phyloP scores from a whole-genome alignment of 2,329 filamentous ascomycete genomes.

The Plenodomus biglobosus region DNA sequence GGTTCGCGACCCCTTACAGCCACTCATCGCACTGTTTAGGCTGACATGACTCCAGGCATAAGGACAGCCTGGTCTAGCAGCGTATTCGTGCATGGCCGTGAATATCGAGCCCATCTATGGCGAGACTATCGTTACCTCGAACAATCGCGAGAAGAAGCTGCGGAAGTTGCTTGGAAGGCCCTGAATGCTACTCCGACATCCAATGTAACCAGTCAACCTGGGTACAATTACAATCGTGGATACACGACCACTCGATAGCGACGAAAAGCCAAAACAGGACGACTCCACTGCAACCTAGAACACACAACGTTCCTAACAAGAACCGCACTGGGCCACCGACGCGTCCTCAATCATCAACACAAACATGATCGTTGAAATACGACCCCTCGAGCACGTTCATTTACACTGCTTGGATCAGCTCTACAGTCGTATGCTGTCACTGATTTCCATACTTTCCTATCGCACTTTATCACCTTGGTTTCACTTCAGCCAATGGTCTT shows the following conservation, averaged over 20 bases:
- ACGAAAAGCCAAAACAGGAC: not conserved
- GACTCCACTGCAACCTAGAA: not conserved
- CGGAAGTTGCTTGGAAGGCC: conserved; percentile 39
- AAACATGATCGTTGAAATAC: not conserved
- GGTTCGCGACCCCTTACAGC: conserved; percentile 22
- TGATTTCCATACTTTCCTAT: not conserved
- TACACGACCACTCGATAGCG: conserved; percentile 26
- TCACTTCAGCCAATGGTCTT: not conserved
- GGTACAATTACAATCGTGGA: conserved; percentile 19
- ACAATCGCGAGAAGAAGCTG: conserved; percentile 42
- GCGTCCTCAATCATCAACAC: not conserved
- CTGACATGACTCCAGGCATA: conserved; percentile 31
- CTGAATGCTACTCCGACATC: conserved; percentile 20
- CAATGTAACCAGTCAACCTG: conserved; percentile 13
- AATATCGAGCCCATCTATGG: conserved; percentile 40
- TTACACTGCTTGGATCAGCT: not conserved
- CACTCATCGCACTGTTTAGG: not conserved
- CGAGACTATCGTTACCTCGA: conserved; percentile 42
- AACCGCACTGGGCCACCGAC: not conserved
- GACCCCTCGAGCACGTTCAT: not conserved
- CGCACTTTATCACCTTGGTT: not conserved
- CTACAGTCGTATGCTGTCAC: not conserved
- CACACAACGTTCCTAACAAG: not conserved
- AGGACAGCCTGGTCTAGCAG: conserved; percentile 42
- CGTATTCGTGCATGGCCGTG: conserved; percentile 39